A percentile compares a stretch with the other conserved stretches of the same genome.
Conservation (phyloP, 176 grass and related monocot species). For the Raddia guianensis region DNA sequence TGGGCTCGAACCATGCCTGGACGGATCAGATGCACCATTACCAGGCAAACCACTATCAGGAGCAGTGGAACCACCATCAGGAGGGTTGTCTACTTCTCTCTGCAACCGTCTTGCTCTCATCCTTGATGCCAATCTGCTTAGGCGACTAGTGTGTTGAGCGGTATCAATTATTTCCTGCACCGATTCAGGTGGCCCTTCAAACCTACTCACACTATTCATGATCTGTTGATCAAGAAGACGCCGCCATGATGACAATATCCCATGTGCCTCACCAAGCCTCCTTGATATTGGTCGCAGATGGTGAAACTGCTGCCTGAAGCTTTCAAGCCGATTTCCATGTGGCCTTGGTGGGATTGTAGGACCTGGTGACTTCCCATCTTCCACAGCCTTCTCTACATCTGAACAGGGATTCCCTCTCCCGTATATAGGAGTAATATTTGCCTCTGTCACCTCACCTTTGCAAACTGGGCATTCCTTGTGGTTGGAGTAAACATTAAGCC, state of each 20-base stretch:
- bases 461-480: conserved; percentile 98
- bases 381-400: conserved; percentile 48
- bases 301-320: conserved; percentile 95
- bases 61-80: conserved; percentile 39
- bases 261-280: conserved; percentile 84
- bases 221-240: conserved; percentile 80
- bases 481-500: conserved; percentile 86
- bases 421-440: conserved; percentile 84
- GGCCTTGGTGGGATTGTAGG: conserved; percentile 77
- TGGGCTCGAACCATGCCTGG: conserved; percentile 44
- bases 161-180: conserved; percentile 61
- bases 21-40: conserved; percentile 49
- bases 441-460: conserved; percentile 93
- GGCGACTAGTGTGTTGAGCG: conserved; percentile 44
- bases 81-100: conserved; percentile 50
- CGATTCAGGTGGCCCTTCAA: conserved; percentile 64
- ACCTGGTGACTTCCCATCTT: conserved; percentile 56
- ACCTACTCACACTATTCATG: conserved; percentile 45
- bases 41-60: conserved; percentile 45
- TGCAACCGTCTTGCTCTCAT: conserved; percentile 65
- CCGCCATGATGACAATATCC: conserved; percentile 75
- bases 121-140: conserved; percentile 54
- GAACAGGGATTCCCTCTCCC: conserved; percentile 70
- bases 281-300: conserved; percentile 84
- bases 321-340: conserved; percentile 83